A percentile compares a stretch with the other conserved stretches of the same genome.
phyloP scores from a whole-genome alignment of 768 basidiomycete species.

The Macrolepiota fuliginosa region DNA sequence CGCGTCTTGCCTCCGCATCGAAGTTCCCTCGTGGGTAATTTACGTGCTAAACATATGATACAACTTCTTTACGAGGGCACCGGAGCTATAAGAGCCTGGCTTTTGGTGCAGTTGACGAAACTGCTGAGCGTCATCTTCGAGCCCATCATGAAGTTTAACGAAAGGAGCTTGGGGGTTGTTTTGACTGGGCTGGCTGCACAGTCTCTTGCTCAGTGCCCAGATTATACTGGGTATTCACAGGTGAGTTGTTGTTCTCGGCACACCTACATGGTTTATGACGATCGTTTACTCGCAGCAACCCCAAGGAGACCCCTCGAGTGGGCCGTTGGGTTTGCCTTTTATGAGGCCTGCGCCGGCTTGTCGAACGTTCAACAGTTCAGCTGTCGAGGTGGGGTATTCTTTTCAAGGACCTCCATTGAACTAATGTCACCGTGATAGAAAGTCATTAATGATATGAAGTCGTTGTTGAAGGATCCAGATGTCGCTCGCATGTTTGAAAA shows the following conservation, averaged over 20 bases:
- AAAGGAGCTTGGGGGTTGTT: constrained; percentile 17
- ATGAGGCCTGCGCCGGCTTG: constrained; percentile 72
- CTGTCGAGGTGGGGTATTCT: constrained; percentile 56
- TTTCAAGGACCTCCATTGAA: neutral
- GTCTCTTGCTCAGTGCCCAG: constrained; percentile 49
- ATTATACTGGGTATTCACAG: constrained; percentile 60
- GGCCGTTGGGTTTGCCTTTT: constrained; percentile 61
- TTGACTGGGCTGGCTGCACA: constrained; percentile 22
- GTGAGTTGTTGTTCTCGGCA: constrained; percentile 25
- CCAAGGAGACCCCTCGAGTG: constrained; percentile 59
- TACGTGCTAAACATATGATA: constrained; percentile 4
- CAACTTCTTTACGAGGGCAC: constrained; percentile 3
- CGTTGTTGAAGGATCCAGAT: constrained; percentile 71
- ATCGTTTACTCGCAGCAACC: constrained; percentile 36
- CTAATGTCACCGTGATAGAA: constrained; percentile 35
- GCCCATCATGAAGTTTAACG: constrained; percentile 20
- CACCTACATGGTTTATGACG: constrained; percentile 6
- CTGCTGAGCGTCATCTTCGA: neutral
- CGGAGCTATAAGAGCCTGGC: constrained; percentile 2
- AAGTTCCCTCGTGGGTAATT: constrained; percentile 5
- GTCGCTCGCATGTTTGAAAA: constrained; percentile 79
- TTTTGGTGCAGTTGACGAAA: neutral
- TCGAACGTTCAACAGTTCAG: constrained; percentile 72
- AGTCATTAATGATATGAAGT: constrained; percentile 74
- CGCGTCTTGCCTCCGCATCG: constrained; percentile 10